A percentile compares a stretch with the other conserved stretches of the same genome.
Conservation (phyloP, 495 filamentous ascomycete genomes). For the Chaetomidium leptoderma region DNA sequence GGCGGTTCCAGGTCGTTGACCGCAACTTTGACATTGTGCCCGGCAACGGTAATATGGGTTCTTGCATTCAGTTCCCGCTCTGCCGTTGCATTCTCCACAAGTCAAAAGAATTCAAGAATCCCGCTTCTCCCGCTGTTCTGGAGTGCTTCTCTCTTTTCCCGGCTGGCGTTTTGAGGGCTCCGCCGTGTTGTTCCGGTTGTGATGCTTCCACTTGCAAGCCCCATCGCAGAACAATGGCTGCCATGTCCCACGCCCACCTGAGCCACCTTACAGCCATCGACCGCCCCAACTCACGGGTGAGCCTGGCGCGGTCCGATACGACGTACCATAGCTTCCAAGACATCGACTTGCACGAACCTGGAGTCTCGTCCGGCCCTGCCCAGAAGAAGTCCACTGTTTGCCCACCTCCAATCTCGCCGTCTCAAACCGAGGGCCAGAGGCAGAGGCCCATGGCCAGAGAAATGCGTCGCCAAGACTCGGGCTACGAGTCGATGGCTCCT, state of each 20-base stretch:
- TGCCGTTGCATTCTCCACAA: background rate
- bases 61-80: conserved; percentile 1
- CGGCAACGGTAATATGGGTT: conserved; percentile 13
- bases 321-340: conserved; percentile 49
- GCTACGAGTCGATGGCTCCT: conserved; percentile 43
- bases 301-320: conserved; percentile 39
- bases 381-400: conserved; percentile 13
- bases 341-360: conserved; percentile 36
- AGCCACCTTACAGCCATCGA: conserved; percentile 28
- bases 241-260: conserved; percentile 36
- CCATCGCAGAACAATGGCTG: conserved; percentile 11
- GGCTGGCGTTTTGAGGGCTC: conserved; percentile 1
- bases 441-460: conserved; percentile 23
- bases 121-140: conserved; percentile 7
- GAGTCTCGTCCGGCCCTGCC: conserved; percentile 7
- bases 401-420: background rate
- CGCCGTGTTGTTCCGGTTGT: conserved; percentile 14
- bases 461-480: conserved; percentile 48
- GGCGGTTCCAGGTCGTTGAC: conserved; percentile 15
- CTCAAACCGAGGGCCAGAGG: conserved; percentile 19
- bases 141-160: background rate
- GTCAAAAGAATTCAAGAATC: conserved; percentile 22
- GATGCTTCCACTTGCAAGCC: conserved; percentile 16
- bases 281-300: conserved; percentile 39
- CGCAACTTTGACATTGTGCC: conserved; percentile 19